Base-by-base conservation (phyloP, 1,139 yeast genomes). In the Hyphopichia fennica region DNA sequence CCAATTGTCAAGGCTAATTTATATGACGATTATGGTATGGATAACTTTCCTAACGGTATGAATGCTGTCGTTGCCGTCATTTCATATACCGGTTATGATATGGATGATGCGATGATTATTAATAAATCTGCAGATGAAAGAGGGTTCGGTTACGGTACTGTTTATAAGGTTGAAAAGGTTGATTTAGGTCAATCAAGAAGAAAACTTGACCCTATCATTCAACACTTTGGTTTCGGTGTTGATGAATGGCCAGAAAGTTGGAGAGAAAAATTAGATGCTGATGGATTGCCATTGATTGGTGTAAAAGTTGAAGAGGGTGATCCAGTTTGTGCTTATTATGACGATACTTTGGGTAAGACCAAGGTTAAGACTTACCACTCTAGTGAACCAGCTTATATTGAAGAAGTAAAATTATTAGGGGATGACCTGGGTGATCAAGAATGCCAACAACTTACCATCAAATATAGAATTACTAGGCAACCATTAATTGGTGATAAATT, bases 41-140 rank as follows among this genome's bases (percentile, higher is more conserved):
- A 93, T 63, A 88, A 90, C 63, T 93, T 89, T 81, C 99, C 99
- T 50, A 95, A 95, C 63, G 99, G 99, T 63, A 90, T 89, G 54
- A 93, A 93, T 60, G 99, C 99, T 3, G 96, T 93, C 45, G 99
- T 93, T 49, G 99, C 99, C 0, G 99, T 93, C 53, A 93, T 93
- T 59, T 90, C 99, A 0, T 93, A 93, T 65, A 95, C 99, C 7
- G 99, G 99, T 54, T 93, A 93, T 62, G 99, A 93, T 87, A 93
- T 93, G 99, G 84, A 93, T 72, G 99, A 93, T 69, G 99, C 99
- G 62, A 93, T 93, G 99, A 93, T 93, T 60, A 82, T 93, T 57
- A 95, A 93, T 67, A 93, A 93, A 66, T 86, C 96, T 38, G 96
- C 98, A 0, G 95, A 91, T 58, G 99, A 93, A 69, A 81, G 99